Evolutionary conservation across 75 land plant genomes (phyloP), one percentile per base, ranked within the genome.

Genomic region (Cryptomeria japonica): DNA sequence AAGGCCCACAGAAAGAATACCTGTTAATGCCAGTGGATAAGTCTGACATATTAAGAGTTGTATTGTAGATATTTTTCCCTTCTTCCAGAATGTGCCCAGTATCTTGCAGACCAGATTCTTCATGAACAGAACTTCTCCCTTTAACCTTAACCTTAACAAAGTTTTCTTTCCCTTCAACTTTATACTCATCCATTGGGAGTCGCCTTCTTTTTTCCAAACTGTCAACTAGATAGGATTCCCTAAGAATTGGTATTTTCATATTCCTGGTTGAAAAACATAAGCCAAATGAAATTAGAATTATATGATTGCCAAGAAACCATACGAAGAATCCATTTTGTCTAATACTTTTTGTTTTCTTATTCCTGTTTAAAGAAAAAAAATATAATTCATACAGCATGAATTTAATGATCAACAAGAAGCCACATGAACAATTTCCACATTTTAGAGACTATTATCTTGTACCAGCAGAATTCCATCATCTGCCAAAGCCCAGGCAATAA

Each of bases 41-140:
- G 78, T 98, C 99, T 90, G 99, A 96, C 93, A 94, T 90, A 84
- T 94, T 97, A 85, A 98, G 91, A n/a, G 99, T 98, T 13, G 95
- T 95, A 83, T 96, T 94, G 68, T 96, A 98, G 3, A 98, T 91
- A 80, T 90, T 92, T 85, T 90, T 91, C 37, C 96, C 96, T 84
- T 91, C 95, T 86, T 97, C 99, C 84, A 98, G 91, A 34, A 98
- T 96, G 89, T 98, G 99, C 64, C 99, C 93, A 37, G 90, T 68
- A 88, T 98, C 99, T 86, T 98, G 99, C 92, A 98, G 70, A 76
- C 97, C 99, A 42, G 99, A 97, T 46, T 96, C 89, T 88, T 96
- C 99, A 90, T 98, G 99, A 47, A 98, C 99, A 42, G 99, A 95
- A 91, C 99, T 95, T 87, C 93, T 84, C 3, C 99, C 99, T 89